phyloP scores from a whole-genome alignment of 2,329 filamentous ascomycete species.

The Acephala macrosclerotiorum region DNA sequence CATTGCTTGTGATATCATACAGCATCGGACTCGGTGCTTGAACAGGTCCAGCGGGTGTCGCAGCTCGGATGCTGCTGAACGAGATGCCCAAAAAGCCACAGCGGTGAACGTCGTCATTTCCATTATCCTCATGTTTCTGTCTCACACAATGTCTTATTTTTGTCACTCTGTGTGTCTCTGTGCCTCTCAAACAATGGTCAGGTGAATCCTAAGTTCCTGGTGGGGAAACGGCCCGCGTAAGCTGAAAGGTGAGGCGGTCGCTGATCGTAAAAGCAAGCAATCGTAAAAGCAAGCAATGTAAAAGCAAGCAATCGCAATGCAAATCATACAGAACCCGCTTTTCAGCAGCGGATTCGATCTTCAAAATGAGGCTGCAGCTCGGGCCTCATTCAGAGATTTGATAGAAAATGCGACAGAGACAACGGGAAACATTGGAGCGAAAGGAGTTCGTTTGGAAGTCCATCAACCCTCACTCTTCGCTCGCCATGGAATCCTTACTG shows the following conservation, averaged over 20 bases:
- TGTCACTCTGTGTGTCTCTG: no score
- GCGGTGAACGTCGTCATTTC: no score
- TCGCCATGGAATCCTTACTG: neutral
- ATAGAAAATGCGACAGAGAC: slow-evolving; percentile 1
- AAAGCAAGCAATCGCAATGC: neutral
- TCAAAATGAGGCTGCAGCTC: neutral
- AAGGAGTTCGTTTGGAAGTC: neutral
- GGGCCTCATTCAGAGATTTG: neutral
- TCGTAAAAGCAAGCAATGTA: no score
- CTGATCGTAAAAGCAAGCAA: neutral
- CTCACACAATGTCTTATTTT: no score
- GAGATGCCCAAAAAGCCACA: no score
- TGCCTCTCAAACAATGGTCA: neutral
- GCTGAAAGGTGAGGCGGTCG: neutral
- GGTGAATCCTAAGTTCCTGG: neutral
- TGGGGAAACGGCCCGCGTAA: slow-evolving; percentile 1
- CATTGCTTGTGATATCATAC: no score
- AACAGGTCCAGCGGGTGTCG: no score
- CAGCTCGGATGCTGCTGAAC: no score
- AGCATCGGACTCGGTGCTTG: no score
- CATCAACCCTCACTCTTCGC: neutral
- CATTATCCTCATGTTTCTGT: no score
- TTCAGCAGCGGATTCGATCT: neutral
- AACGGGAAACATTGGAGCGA: neutral
- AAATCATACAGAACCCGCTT: neutral